Evolutionary conservation across 352 stramenopile genomes (phyloP).

Genomic region (Pythium brachiatum): DNA sequence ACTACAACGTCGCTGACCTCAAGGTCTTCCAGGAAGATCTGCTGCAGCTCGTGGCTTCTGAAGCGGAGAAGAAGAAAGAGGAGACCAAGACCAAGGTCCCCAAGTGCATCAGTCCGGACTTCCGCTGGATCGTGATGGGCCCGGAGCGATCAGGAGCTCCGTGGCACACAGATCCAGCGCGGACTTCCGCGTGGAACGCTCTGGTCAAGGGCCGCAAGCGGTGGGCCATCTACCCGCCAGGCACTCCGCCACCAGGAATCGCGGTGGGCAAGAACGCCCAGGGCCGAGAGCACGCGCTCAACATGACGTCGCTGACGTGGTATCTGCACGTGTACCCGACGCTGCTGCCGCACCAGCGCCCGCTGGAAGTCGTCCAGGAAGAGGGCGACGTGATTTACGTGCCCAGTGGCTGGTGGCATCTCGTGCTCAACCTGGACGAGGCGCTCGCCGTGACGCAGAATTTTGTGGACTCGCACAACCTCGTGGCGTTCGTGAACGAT

Average conservation of each 20-base stretch:
- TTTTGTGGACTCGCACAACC: slow-evolving; percentile 88
- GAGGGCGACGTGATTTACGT: slow-evolving; percentile 97
- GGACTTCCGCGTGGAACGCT: slow-evolving; percentile 96
- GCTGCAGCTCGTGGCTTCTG: slow-evolving; percentile 23
- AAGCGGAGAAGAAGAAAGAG: slow-evolving; percentile 23
- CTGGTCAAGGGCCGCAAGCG: slow-evolving; percentile 93
- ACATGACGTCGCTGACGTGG: slow-evolving; percentile 84
- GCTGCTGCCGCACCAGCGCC: slow-evolving; percentile 64
- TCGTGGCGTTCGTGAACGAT: slow-evolving; percentile 70
- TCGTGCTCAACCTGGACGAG: slow-evolving; percentile 94
- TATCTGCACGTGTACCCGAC: slow-evolving; percentile 86
- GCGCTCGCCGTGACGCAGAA: slow-evolving; percentile 97
- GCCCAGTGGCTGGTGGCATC: slow-evolving; percentile 97
- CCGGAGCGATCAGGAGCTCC: slow-evolving; percentile 87
- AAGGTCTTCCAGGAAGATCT: slow-evolving; percentile 80
- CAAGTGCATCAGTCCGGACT: slow-evolving; percentile 53
- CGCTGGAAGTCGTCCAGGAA: slow-evolving; percentile 86
- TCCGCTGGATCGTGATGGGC: slow-evolving; percentile 83
- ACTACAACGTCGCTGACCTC: slow-evolving; percentile 65
- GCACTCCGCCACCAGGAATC: slow-evolving; percentile 68
- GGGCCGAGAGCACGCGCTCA: slow-evolving; percentile 54
- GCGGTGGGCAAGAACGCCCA: slow-evolving; percentile 46
- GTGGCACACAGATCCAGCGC: slow-evolving; percentile 94
- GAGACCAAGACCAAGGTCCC: slow-evolving; percentile 35
- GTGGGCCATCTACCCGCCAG: slow-evolving; percentile 95